These are phyloP conservation scores for Panicum miliaceum DNA, from an alignment of 176 grass and related monocot species.

Conservation along the genomic window DNA sequence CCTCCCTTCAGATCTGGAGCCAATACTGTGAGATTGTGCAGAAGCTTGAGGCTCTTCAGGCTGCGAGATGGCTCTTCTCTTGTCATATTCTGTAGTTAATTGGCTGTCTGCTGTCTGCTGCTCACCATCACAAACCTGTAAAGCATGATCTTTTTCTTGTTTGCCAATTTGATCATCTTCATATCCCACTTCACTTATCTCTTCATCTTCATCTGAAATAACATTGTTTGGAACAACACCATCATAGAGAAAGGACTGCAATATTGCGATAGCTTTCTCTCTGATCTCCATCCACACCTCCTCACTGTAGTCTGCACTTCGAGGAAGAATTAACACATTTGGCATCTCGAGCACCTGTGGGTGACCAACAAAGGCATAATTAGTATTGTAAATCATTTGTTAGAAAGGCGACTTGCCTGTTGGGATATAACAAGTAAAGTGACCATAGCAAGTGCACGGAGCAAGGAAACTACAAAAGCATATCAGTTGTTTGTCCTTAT, in stretches of 20 bases:
- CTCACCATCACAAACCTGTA: constrained; percentile 51
- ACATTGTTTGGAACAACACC: constrained; percentile 78
- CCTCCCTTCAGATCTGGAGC: constrained; percentile 80
- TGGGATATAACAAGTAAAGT: neutral
- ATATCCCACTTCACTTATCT: constrained; percentile 62
- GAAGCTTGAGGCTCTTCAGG: constrained; percentile 74
- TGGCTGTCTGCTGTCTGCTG: constrained; percentile 76
- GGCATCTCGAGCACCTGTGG: constrained; percentile 91
- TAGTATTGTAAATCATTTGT: constrained; percentile 10
- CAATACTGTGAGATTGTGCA: constrained; percentile 55
- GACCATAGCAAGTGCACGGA: neutral
- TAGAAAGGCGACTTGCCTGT: neutral
- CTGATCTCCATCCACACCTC: constrained; percentile 99
- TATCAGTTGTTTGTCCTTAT: neutral
- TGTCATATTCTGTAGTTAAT: constrained; percentile 74
- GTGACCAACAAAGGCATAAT: neutral
- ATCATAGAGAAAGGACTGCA: constrained; percentile 94
- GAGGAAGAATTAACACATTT: constrained; percentile 95
- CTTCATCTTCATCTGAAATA: constrained; percentile 90
- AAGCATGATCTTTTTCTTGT: constrained; percentile 58
- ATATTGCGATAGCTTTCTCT: constrained; percentile 83
- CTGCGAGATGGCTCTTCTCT: constrained; percentile 67
- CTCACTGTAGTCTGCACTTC: constrained; percentile 96
- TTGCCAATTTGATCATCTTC: constrained; percentile 68
- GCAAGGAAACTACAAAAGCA: neutral